Evolutionary conservation across 108 stramenopile genomes (phyloP), one percentile per base, ranked within the genome.

Genomic region (Conticribra weissflogii): DNA sequence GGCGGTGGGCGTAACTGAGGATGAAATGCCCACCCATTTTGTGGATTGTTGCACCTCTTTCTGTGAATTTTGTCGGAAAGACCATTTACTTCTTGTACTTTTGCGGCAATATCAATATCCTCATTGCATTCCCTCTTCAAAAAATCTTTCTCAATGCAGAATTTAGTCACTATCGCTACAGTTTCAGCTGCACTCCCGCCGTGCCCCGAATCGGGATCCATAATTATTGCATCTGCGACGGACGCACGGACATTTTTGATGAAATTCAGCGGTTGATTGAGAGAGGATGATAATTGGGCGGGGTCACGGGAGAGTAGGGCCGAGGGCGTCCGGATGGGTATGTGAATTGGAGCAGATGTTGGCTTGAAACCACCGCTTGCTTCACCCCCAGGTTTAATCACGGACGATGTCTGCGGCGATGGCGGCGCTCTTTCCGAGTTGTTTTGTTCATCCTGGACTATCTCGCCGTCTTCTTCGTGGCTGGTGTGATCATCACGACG

Each of bases 281-380:
- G 47, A 4, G 63, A 21, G 2, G 50, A 30, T 8, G 69, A 71
- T 17, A 71, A 33, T 18, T 66, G 56, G 59, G 34, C n/a, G 0
- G 70, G 69, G 57, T 78, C 69, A 2, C 77, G 77, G 18, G 77
- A 56, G 52, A 78, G 69, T 41, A 78, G 77, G 24, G 77, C 77
- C 17, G 77, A 78, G 33, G 77, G 77, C 15, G 77, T 78, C 27
- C 57, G 61, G 14, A 78, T 65, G 32, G 76, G 63, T n/a, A 53
- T 21, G 51, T 61, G 55, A n/a, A 32, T n/a, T 55, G 54, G 22
- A 4, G 14, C 24, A 24, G 14, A 28, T 15, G 21, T 27, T 29
- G 59, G n/a, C n/a, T n/a, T n/a, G n/a, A n/a, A n/a, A n/a, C n/a
- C n/a, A n/a, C n/a, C n/a, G n/a, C n/a, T n/a, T n/a, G n/a, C n/a